phyloP scores from a whole-genome alignment of 257 asterid genomes.

The Petunia secreta region DNA sequence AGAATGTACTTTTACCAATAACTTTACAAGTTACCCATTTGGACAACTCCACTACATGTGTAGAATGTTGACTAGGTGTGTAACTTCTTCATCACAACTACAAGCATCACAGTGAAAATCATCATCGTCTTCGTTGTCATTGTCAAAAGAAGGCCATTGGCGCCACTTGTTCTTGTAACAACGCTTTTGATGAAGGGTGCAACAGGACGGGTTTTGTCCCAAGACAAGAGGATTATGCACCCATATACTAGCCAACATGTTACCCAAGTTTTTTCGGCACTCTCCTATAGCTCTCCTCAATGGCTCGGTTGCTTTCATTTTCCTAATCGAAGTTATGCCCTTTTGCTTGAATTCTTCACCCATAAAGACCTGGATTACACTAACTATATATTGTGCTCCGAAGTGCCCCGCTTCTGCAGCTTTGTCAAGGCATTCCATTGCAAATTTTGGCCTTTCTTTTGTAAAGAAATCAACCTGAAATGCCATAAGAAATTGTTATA shows the following conservation, averaged over 20 bases:
- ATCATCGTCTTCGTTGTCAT: neutral
- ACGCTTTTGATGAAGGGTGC: constrained; percentile 1
- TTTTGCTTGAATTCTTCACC: neutral
- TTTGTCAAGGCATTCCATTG: neutral
- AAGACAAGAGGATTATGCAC: neutral
- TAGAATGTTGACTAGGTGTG: neutral
- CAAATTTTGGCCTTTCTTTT: neutral
- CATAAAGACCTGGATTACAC: neutral
- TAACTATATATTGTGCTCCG: neutral
- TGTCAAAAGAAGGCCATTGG: constrained; percentile 17
- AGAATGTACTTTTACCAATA: too few relatives aligned
- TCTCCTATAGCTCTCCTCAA: neutral
- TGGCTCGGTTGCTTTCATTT: neutral
- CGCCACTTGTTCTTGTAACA: constrained; percentile 16
- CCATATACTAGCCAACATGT: neutral
- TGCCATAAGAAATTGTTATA: neutral
- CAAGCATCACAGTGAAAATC: neutral
- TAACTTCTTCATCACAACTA: constrained; percentile 19
- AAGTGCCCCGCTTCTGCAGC: neutral
- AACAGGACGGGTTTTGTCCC: neutral
- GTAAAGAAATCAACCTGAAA: constrained; percentile 14
- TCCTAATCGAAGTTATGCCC: neutral
- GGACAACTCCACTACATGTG: too few relatives aligned
- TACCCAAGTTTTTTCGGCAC: neutral
- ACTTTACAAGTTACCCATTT: too few relatives aligned